Conservation (phyloP, 352 stramenopile genomes). For the Paralagenidium karlingii region DNA sequence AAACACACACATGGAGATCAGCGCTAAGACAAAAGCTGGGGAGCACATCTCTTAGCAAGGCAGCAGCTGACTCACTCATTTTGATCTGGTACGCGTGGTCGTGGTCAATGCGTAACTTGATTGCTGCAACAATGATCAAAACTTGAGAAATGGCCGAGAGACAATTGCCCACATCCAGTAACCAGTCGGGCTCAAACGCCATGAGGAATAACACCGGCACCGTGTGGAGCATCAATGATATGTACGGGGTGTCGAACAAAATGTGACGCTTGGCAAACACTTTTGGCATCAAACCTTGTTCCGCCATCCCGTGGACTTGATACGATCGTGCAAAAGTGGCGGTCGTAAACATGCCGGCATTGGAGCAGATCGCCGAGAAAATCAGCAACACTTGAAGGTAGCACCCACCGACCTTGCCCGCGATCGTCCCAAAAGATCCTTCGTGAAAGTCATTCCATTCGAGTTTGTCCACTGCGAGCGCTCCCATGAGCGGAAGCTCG, state of each 20-base stretch:
- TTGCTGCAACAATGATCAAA: too few species aligned
- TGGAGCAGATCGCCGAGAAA: slow-evolving; percentile 3
- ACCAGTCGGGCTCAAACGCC: too few species aligned
- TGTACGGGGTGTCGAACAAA: slow-evolving; percentile 22
- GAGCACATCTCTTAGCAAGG: too few species aligned
- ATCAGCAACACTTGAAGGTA: not conserved
- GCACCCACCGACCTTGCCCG: not conserved
- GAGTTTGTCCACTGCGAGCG: slow-evolving; percentile 5
- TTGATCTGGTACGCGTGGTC: too few species aligned
- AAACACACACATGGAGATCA: too few species aligned
- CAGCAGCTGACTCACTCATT: too few species aligned
- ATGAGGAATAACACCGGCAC: slow-evolving; percentile 19
- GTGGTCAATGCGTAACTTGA: too few species aligned
- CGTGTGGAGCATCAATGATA: too few species aligned
- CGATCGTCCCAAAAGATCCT: not conserved
- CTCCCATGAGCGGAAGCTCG: slow-evolving; percentile 59
- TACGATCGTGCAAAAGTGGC: slow-evolving; percentile 75
- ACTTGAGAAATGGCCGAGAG: too few species aligned
- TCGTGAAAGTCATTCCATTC: slow-evolving; percentile 7
- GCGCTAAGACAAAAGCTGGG: too few species aligned
- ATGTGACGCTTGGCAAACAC: slow-evolving; percentile 41
- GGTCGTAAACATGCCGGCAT: slow-evolving; percentile 71
- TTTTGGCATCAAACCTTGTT: slow-evolving; percentile 53
- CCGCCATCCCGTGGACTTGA: slow-evolving; percentile 43
- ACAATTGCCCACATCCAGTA: too few species aligned